These are phyloP conservation scores for Meyerozyma smithsonii DNA, from an alignment of 1,139 yeast genomes.

Conservation along the genomic window DNA sequence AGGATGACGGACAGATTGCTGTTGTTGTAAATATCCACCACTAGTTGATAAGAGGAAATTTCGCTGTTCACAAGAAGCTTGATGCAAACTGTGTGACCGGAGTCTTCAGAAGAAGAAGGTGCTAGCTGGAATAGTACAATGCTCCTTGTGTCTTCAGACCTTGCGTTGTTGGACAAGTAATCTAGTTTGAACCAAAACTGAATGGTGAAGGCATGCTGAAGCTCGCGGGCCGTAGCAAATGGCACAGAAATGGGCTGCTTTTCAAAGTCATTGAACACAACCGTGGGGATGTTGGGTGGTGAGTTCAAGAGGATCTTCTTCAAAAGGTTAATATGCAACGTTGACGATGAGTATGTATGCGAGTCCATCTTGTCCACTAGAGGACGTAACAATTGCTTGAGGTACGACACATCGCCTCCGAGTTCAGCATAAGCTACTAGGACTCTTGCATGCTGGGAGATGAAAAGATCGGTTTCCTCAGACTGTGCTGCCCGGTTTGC, in stretches of 20 bases:
- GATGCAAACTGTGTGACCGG: constrained; percentile 21
- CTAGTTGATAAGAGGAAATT: constrained; percentile 20
- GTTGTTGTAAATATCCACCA: constrained; percentile 25
- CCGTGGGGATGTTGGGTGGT: constrained; percentile 27
- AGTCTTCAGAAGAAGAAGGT: constrained; percentile 12
- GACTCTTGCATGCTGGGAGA: constrained; percentile 20
- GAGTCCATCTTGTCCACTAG: constrained; percentile 11
- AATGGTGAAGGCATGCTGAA: constrained; percentile 22
- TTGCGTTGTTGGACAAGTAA: constrained; percentile 7
- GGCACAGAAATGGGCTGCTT: constrained; percentile 22
- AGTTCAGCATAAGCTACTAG: constrained; percentile 27
- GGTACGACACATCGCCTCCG: constrained; percentile 27
- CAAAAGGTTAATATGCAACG: constrained; percentile 20
- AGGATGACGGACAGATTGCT: constrained; percentile 24
- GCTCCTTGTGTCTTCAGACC: constrained; percentile 16
- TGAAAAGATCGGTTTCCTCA: not conserved
- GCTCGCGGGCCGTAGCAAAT: constrained; percentile 13
- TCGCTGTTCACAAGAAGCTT: constrained; percentile 19
- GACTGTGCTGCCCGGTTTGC: not conserved
- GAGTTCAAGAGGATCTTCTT: constrained; percentile 19
- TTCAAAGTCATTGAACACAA: constrained; percentile 24
- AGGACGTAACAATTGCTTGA: constrained; percentile 18
- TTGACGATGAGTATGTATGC: constrained; percentile 9
- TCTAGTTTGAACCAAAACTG: constrained; percentile 36
- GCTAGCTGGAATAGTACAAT: constrained; percentile 29